Conservation (phyloP, 352 stramenopile species). For the Phytophthora pistaciae region DNA sequence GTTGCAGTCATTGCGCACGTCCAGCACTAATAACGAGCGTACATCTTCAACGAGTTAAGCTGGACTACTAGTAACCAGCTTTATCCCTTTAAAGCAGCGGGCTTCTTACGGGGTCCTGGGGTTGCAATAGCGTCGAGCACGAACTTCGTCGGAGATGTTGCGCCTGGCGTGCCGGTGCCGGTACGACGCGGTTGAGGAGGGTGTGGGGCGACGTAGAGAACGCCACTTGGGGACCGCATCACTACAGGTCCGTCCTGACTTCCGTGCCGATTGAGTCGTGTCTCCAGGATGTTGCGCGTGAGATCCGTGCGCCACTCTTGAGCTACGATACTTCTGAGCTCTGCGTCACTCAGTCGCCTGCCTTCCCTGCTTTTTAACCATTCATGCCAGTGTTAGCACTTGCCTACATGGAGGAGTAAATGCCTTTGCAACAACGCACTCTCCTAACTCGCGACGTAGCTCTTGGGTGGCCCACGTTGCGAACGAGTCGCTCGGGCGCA, state of each 20-base stretch:
- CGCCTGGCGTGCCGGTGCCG: background rate
- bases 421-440: constrained; percentile 28
- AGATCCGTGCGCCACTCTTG: constrained; percentile 80
- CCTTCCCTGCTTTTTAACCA: constrained; percentile 40
- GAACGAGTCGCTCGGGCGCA: constrained; percentile 53
- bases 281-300: constrained; percentile 57
- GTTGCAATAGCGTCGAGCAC: constrained; percentile 50
- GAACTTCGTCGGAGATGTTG: constrained; percentile 17
- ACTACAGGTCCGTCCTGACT: constrained; percentile 64
- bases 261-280: constrained; percentile 67
- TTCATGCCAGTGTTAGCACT: no score
- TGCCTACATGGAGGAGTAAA: constrained; percentile 1
- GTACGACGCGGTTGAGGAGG: constrained; percentile 7
- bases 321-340: constrained; percentile 53
- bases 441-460: constrained; percentile 50
- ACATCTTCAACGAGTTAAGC: no score
- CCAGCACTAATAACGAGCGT: background rate
- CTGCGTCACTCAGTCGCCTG: constrained; percentile 43
- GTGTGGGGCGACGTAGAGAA: constrained; percentile 54
- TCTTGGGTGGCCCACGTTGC: constrained; percentile 47
- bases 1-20: background rate
- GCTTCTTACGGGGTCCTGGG: constrained; percentile 22
- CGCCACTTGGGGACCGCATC: constrained; percentile 54
- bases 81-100: background rate
- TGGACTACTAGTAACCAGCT: no score